A percentile compares a stretch with the other conserved stretches of the same genome.
Conservation (phyloP, 2,329 filamentous ascomycete species). For the Botrytis fabae region DNA sequence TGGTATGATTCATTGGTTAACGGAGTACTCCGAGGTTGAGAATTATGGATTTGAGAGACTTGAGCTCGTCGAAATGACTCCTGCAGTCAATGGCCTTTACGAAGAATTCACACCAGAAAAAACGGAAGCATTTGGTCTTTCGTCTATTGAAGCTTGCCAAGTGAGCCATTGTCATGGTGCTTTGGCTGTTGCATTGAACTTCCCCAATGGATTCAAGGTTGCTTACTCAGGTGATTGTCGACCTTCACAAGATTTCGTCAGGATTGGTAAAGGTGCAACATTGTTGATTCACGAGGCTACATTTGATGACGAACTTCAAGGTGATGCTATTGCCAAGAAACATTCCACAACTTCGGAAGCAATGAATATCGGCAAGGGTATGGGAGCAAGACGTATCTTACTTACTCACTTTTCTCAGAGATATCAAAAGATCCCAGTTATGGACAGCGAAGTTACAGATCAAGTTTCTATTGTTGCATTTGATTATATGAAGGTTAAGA, state of each 20-base stretch:
- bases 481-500: slow-evolving; percentile 73
- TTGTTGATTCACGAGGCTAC: slow-evolving; percentile 94
- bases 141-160: slow-evolving; percentile 62
- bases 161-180: slow-evolving; percentile 81
- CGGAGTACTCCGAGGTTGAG: slow-evolving; percentile 78
- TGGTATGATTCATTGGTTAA: slow-evolving; percentile 73
- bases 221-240: slow-evolving; percentile 95
- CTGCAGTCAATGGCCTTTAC: slow-evolving; percentile 29
- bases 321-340: slow-evolving; percentile 82
- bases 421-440: slow-evolving; percentile 57
- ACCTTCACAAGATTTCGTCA: slow-evolving; percentile 68
- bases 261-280: slow-evolving; percentile 72
- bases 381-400: slow-evolving; percentile 78
- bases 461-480: slow-evolving; percentile 72
- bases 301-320: slow-evolving; percentile 80
- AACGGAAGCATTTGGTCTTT: slow-evolving; percentile 59
- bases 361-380: slow-evolving; percentile 70
- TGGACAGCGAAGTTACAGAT: slow-evolving; percentile 47
- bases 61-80: slow-evolving; percentile 31
- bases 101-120: slow-evolving; percentile 43
- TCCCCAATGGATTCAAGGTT: slow-evolving; percentile 77
- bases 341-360: slow-evolving; percentile 90
- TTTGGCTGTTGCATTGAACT: slow-evolving; percentile 74
- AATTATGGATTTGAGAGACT: slow-evolving; percentile 66
- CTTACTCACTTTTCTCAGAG: slow-evolving; percentile 95